These are phyloP conservation scores for Hypoxylon fragiforme DNA, from an alignment of 495 filamentous ascomycete species.

Conservation along the genomic window DNA sequence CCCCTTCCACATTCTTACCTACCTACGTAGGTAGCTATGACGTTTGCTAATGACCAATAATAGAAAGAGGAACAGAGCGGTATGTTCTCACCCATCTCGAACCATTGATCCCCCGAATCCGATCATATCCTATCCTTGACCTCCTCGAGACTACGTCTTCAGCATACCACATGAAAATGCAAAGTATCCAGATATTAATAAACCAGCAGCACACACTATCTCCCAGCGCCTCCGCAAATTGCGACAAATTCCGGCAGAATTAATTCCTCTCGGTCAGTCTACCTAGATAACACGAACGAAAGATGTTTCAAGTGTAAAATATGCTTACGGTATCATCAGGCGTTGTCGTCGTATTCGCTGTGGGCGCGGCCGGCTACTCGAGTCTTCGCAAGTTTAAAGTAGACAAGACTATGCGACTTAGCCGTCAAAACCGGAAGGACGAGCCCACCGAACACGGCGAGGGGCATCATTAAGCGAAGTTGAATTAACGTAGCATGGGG, in stretches of 20 bases:
- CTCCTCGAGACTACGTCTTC: too few relatives aligned
- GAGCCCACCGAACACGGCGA: slow-evolving; percentile 37
- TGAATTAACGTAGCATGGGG: not conserved
- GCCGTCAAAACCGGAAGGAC: slow-evolving; percentile 55
- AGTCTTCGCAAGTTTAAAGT: slow-evolving; percentile 75
- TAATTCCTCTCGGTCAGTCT: slow-evolving; percentile 88
- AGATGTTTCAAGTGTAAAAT: not conserved
- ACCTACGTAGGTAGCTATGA: slow-evolving; percentile 34
- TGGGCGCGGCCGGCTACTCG: slow-evolving; percentile 76
- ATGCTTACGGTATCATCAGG: slow-evolving; percentile 53
- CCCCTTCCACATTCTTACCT: not conserved
- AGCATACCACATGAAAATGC: too few relatives aligned
- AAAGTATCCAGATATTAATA: slow-evolving; percentile 33
- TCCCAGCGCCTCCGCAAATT: slow-evolving; percentile 89
- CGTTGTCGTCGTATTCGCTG: slow-evolving; percentile 73
- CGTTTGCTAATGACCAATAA: slow-evolving; percentile 35
- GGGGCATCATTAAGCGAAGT: slow-evolving; percentile 38
- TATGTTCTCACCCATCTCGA: slow-evolving; percentile 54
- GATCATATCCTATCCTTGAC: not conserved
- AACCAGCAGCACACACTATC: slow-evolving; percentile 82
- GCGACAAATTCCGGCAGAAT: slow-evolving; percentile 87
- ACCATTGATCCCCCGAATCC: slow-evolving; percentile 33
- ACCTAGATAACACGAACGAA: not conserved
- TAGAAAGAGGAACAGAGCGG: slow-evolving; percentile 84
- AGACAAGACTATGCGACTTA: slow-evolving; percentile 90